These are phyloP conservation scores for Termitomyces bulborhizus DNA, from an alignment of 768 basidiomycete species.

Conservation along the genomic window DNA sequence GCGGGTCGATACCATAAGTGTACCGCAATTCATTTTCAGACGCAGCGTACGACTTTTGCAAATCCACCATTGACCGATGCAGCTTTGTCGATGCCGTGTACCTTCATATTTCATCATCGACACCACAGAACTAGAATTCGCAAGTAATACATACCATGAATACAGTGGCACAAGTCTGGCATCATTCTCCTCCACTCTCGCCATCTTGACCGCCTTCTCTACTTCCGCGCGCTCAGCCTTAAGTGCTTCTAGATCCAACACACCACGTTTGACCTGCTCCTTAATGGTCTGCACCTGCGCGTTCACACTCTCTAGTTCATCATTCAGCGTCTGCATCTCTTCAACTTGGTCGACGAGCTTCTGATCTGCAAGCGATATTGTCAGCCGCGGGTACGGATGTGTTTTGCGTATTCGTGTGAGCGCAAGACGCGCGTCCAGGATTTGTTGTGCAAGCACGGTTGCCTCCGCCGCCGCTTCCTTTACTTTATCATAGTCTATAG, in stretches of 20 bases:
- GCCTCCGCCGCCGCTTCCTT: constrained; percentile 49
- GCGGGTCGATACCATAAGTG: constrained; percentile 45
- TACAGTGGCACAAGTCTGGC: constrained; percentile 57
- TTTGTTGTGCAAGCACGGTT: constrained; percentile 60
- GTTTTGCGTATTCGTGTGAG: constrained; percentile 77
- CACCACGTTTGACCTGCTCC: constrained; percentile 52
- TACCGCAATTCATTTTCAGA: constrained; percentile 78
- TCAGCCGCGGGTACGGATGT: constrained; percentile 75
- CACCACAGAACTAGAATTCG: background rate
- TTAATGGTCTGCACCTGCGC: constrained; percentile 47
- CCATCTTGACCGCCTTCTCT: constrained; percentile 59
- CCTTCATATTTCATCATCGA: constrained; percentile 32
- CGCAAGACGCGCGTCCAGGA: constrained; percentile 76
- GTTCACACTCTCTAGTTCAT: constrained; percentile 52
- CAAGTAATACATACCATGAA: constrained; percentile 59
- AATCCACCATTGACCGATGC: constrained; percentile 55
- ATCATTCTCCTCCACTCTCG: constrained; percentile 58
- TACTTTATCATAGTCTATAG: constrained; percentile 54
- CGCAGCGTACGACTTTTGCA: constrained; percentile 50
- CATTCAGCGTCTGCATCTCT: constrained; percentile 73
- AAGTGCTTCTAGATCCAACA: constrained; percentile 50
- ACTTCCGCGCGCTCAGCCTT: constrained; percentile 59
- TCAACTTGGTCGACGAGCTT: constrained; percentile 71
- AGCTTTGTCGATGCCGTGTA: constrained; percentile 61
- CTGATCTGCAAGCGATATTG: constrained; percentile 66